Evolutionary conservation across 1,284 basidiomycete genomes (phyloP).

Genomic region (Marasmius tenuissimus): DNA sequence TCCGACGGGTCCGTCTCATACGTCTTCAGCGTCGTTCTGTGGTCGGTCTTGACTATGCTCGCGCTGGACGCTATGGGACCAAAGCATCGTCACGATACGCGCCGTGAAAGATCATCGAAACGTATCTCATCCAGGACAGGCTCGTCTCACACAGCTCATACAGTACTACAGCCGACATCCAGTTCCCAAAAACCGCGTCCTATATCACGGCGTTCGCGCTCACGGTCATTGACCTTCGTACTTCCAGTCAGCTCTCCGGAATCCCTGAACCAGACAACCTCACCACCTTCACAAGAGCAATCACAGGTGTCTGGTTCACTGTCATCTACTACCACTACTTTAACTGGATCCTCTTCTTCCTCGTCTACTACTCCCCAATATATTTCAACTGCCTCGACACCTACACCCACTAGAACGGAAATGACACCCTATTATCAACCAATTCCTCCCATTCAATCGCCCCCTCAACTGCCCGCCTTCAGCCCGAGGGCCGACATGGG

Average conservation of each 20-base stretch:
- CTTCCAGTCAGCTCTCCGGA: neutral
- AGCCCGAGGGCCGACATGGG: neutral
- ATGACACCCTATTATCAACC: neutral
- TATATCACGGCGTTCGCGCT: neutral
- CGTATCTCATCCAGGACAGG: neutral
- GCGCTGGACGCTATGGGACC: slow-evolving; percentile 30
- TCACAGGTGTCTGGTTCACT: neutral
- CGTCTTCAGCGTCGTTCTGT: slow-evolving; percentile 32
- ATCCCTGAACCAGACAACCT: neutral
- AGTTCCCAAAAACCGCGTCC: neutral
- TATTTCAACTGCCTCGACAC: neutral
- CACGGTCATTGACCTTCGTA: neutral
- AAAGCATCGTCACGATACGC: slow-evolving; percentile 17
- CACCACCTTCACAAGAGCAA: neutral
- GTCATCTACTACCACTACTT: neutral
- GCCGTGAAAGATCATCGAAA: slow-evolving; percentile 26
- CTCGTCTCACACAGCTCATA: neutral
- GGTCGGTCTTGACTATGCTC: slow-evolving; percentile 33
- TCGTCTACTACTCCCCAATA: neutral
- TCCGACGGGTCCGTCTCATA: slow-evolving; percentile 26
- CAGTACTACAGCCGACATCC: neutral
- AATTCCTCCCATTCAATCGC: neutral
- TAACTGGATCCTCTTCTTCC: neutral
- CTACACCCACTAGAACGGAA: neutral
- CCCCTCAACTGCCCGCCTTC: neutral